A percentile compares a stretch with the other conserved stretches of the same genome.
These are phyloP conservation scores for Teratosphaeria destructans DNA, from an alignment of 2,329 filamentous ascomycete genomes.

Conservation along the genomic window DNA sequence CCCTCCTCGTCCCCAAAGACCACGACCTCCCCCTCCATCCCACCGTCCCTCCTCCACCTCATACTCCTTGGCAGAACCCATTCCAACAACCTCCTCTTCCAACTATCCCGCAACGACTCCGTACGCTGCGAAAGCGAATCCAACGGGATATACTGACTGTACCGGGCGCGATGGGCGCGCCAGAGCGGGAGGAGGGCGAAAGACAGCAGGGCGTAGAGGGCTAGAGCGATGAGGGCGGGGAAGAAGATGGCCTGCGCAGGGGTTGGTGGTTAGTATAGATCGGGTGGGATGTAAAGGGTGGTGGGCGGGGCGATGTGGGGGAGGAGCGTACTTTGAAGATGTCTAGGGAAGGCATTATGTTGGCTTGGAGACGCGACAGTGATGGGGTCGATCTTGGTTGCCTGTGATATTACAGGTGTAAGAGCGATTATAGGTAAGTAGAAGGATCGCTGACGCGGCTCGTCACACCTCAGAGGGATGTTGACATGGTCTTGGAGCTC, in stretches of 20 bases:
- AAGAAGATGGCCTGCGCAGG: slow-evolving; percentile 30
- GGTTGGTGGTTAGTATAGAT: background rate
- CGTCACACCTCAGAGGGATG: background rate
- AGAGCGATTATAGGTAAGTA: background rate
- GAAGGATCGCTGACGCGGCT: background rate
- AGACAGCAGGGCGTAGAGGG: slow-evolving; percentile 33
- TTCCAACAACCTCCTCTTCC: slow-evolving; percentile 27
- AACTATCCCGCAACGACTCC: slow-evolving; percentile 18
- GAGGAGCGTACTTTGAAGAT: slow-evolving; percentile 1
- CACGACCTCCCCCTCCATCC: slow-evolving; percentile 28
- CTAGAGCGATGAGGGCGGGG: slow-evolving; percentile 34
- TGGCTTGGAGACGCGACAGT: background rate
- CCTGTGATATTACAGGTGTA: background rate
- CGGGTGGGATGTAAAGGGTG: background rate
- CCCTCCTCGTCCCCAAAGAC: slow-evolving; percentile 36
- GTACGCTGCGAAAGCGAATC: slow-evolving; percentile 19
- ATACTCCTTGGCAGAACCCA: slow-evolving; percentile 22
- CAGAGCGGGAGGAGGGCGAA: slow-evolving; percentile 34
- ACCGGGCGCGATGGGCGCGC: slow-evolving; percentile 34
- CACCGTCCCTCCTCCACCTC: slow-evolving; percentile 15
- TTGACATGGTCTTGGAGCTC: background rate
- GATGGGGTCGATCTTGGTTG: background rate
- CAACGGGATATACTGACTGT: slow-evolving; percentile 33
- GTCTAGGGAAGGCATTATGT: background rate
- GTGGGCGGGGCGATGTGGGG: too few relatives aligned